Evolutionary conservation across 2,329 filamentous ascomycete genomes (phyloP), one percentile per base, ranked within the genome.

Genomic region (Acarospora socialis): DNA sequence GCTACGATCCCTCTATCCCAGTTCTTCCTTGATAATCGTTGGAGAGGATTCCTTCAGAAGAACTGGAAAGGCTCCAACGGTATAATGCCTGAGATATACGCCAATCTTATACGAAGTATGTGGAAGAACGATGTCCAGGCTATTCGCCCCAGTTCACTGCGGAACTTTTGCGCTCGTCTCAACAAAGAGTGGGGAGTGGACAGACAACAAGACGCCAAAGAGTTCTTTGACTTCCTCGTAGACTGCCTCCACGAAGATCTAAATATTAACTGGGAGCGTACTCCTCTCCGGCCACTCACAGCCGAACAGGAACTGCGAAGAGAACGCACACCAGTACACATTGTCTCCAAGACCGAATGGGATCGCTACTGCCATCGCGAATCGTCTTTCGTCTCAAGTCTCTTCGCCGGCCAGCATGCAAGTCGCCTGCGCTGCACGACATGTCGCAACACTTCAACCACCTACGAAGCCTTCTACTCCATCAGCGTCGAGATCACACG

Each of bases 171-270:
- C 44, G 70, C 69, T 4, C 65, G 71, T 12, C 56, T 76, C 41
- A 71, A 71, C 36, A 63, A 69, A 5, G 65, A 71, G 43, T 90
- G 84, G 60, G 81, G 77, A 9, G 77, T 81, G 23, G 64, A 66
- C 15, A 61, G 73, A 30, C 87, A 95, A 50, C 90, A 95, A 55
- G 90, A 98, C 48, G 79, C 84, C 2, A 80, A 86, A 42, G 90
- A 95, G 47, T 92, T 92, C 44, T 75, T 87, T 43, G 73, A 75
- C 27, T 93, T 92, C 48, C 54, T 94, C 16, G 66, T 92, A 21
- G 75, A 81, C 32, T 76, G 79, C 42, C 63, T 95, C 8, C 78
- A 87, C 44, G 81, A 90, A 49, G 90, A 98, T 54, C 75, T 92
- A 4, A 92, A 93, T 50, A 56, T 65, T 5, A 66, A 68, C 18